Evolutionary conservation across 1,284 basidiomycete genomes (phyloP).

Genomic region (Earliella scabrosa): DNA sequence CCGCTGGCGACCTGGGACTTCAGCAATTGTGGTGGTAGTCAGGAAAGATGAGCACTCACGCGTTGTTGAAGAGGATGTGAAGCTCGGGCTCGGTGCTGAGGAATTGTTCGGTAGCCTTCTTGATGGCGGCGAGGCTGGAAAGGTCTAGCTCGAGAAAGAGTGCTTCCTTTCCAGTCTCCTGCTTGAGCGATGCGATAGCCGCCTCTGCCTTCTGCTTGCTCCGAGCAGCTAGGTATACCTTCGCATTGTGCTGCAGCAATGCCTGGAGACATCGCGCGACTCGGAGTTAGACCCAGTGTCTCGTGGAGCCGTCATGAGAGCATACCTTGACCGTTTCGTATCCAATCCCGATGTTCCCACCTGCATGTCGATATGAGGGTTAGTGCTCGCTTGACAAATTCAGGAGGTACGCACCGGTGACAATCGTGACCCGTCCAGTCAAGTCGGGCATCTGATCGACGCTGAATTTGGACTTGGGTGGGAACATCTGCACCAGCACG

Average conservation of each 20-base stretch:
- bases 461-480: constrained; percentile 48
- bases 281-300: not conserved
- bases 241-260: constrained; percentile 49
- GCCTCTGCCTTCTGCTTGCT: constrained; percentile 42
- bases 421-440: constrained; percentile 45
- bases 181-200: constrained; percentile 49
- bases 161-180: constrained; percentile 39
- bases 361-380: constrained; percentile 5
- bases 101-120: constrained; percentile 46
- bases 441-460: constrained; percentile 56
- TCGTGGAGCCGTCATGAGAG: not conserved
- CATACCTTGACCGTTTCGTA: constrained; percentile 37
- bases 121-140: constrained; percentile 45
- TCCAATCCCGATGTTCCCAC: constrained; percentile 48
- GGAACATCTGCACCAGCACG: constrained; percentile 21
- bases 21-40: not conserved
- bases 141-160: constrained; percentile 54
- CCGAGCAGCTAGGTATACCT: constrained; percentile 56
- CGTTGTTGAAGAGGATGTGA: constrained; percentile 58
- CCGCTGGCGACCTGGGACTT: constrained; percentile 37
- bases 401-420: constrained; percentile 39
- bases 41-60: constrained; percentile 36
- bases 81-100: constrained; percentile 48
- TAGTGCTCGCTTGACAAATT: not conserved
- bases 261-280: constrained; percentile 27